Percentiles rank a stretch among this genome's conserved stretches.
phyloP scores from a whole-genome alignment of 2,329 filamentous ascomycete species.

The Pseudodiploospora longispora region DNA sequence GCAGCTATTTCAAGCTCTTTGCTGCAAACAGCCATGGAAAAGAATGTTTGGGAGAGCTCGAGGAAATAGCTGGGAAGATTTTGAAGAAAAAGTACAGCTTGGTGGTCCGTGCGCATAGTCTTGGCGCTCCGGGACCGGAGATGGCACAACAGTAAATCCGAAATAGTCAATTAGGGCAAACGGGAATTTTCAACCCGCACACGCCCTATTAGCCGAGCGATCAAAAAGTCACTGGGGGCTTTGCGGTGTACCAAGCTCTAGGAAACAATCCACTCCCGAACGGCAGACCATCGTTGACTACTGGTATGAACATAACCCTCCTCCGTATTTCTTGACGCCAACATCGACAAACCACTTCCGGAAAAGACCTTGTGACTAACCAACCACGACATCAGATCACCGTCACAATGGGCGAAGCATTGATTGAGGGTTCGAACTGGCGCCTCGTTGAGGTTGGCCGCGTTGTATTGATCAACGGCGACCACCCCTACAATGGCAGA shows the following conservation, averaged over 20 bases:
- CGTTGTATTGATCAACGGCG: slow-evolving; percentile 79
- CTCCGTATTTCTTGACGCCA: slow-evolving; percentile 9
- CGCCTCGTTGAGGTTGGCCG: slow-evolving; percentile 98
- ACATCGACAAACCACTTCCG: slow-evolving; percentile 22
- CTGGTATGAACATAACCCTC: slow-evolving; percentile 28
- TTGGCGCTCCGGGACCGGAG: neutral
- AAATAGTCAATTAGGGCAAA: slow-evolving; percentile 32
- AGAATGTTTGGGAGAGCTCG: slow-evolving; percentile 4
- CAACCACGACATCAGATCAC: slow-evolving; percentile 36
- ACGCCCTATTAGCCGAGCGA: slow-evolving; percentile 27
- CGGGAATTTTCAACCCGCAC: slow-evolving; percentile 33
- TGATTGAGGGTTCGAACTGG: slow-evolving; percentile 77
- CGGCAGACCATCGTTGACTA: slow-evolving; percentile 31
- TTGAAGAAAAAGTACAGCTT: slow-evolving; percentile 2
- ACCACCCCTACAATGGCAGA: slow-evolving; percentile 73
- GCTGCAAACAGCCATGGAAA: neutral
- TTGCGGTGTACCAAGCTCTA: slow-evolving; percentile 27
- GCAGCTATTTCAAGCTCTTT: too few species aligned
- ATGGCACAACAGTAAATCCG: slow-evolving; percentile 23
- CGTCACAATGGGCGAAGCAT: slow-evolving; percentile 74
- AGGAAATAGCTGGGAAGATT: slow-evolving; percentile 3
- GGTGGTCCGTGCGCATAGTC: slow-evolving; percentile 9
- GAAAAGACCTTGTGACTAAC: slow-evolving; percentile 1
- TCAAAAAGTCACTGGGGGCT: slow-evolving; percentile 34
- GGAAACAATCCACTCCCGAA: slow-evolving; percentile 28